Evolutionary conservation across 768 basidiomycete species (phyloP).

Genomic region (Sporobolomyces roseus): DNA sequence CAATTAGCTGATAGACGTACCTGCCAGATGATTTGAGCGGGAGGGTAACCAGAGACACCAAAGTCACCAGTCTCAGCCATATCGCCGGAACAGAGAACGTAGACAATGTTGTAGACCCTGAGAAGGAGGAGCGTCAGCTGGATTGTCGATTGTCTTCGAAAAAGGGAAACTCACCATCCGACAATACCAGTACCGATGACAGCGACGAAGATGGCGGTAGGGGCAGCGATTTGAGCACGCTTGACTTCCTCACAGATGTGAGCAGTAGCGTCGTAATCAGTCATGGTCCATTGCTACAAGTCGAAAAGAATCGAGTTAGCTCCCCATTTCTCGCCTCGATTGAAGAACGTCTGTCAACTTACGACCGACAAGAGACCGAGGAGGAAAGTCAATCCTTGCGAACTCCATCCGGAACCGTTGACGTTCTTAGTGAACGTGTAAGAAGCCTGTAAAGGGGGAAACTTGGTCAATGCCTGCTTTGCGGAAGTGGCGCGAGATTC

Average conservation of each 20-base stretch:
- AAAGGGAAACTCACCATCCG: slow-evolving; percentile 19
- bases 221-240: slow-evolving; percentile 50
- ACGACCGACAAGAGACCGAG: slow-evolving; percentile 74
- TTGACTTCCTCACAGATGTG: slow-evolving; percentile 52
- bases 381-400: slow-evolving; percentile 72
- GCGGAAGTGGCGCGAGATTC: neutral
- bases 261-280: slow-evolving; percentile 48
- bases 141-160: neutral
- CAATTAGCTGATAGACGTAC: neutral
- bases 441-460: slow-evolving; percentile 48
- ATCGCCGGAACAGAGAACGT: slow-evolving; percentile 73
- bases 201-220: slow-evolving; percentile 52
- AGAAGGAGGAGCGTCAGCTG: slow-evolving; percentile 60
- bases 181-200: slow-evolving; percentile 49
- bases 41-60: slow-evolving; percentile 66
- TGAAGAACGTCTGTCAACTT: neutral
- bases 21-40: slow-evolving; percentile 48
- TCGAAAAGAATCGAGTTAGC: neutral
- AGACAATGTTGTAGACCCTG: slow-evolving; percentile 84
- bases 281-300: slow-evolving; percentile 46
- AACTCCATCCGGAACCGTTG: slow-evolving; percentile 76
- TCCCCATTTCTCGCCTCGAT: neutral
- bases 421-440: slow-evolving; percentile 75
- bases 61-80: slow-evolving; percentile 49
- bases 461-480: no score